Evolutionary conservation across 306 rosid genomes (phyloP).

Genomic region (Pyrus bretschneideri): DNA sequence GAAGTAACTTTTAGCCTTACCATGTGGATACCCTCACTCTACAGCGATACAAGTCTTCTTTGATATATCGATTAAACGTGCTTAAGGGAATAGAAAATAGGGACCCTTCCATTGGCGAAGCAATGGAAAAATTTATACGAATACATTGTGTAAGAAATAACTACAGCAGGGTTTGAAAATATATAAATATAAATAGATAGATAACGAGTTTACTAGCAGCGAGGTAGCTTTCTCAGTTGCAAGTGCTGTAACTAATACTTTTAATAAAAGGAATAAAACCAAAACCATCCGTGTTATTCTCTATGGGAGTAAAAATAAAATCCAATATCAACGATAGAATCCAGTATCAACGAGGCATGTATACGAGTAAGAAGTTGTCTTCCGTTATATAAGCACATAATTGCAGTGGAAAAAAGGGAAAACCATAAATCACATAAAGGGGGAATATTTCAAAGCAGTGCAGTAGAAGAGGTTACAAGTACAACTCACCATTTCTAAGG

Average conservation of each 20-base stretch:
- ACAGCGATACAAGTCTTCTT: neutral
- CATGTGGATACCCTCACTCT: neutral
- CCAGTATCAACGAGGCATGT: neutral
- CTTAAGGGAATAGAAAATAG: neutral
- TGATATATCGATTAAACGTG: neutral
- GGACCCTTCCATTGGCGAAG: neutral
- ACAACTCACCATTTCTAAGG: slow-evolving; percentile 86
- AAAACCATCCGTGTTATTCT: neutral
- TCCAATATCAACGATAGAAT: neutral
- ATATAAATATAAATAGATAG: neutral
- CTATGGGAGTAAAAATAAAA: neutral
- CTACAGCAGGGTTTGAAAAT: neutral
- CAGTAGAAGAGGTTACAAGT: neutral
- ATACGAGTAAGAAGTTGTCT: neutral
- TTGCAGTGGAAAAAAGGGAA: neutral
- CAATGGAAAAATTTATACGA: neutral
- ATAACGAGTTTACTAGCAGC: neutral
- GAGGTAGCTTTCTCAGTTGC: neutral
- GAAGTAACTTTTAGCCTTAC: neutral
- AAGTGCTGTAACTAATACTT: neutral
- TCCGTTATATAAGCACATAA: neutral
- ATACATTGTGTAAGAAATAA: neutral
- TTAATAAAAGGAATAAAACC: neutral
- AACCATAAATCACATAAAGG: neutral
- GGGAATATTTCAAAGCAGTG: neutral